phyloP scores from a whole-genome alignment of 1,139 yeast species.

The Taphrina communis region DNA sequence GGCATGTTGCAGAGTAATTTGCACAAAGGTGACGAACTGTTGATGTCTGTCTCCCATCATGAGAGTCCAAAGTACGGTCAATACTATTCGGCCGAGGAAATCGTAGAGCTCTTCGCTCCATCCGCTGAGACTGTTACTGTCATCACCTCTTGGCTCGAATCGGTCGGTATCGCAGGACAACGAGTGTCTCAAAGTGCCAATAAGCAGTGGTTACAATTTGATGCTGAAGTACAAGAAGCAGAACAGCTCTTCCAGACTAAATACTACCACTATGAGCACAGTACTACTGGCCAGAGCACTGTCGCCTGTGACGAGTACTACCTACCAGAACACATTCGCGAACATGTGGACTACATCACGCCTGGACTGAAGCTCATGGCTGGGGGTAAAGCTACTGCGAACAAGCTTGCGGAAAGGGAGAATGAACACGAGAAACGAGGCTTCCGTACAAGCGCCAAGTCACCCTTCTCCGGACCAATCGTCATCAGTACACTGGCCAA shows the following conservation, averaged over 20 bases:
- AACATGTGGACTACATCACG: slow-evolving; percentile 24
- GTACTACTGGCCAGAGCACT: neutral
- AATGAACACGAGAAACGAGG: slow-evolving; percentile 5
- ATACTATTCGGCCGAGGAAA: slow-evolving; percentile 16
- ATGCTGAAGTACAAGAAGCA: slow-evolving; percentile 12
- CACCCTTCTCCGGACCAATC: slow-evolving; percentile 15
- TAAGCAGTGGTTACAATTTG: slow-evolving; percentile 8
- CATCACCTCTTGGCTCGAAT: slow-evolving; percentile 14
- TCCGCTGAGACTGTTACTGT: neutral
- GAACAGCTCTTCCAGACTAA: slow-evolving; percentile 13
- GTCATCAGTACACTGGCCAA: neutral
- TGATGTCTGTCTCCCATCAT: slow-evolving; percentile 16
- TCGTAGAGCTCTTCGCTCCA: slow-evolving; percentile 19
- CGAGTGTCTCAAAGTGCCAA: neutral
- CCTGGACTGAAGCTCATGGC: slow-evolving; percentile 11
- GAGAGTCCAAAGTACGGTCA: slow-evolving; percentile 15
- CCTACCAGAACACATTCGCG: slow-evolving; percentile 13
- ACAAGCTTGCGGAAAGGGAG: neutral
- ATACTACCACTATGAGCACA: slow-evolving; percentile 13
- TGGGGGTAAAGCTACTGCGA: neutral
- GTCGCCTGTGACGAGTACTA: slow-evolving; percentile 17
- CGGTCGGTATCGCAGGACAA: neutral
- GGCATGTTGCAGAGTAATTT: slow-evolving; percentile 17
- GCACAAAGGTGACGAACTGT: slow-evolving; percentile 9
- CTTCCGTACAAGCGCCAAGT: neutral